Evolutionary conservation across 345 rosid species (phyloP).

Genomic region (Populus simonii): DNA sequence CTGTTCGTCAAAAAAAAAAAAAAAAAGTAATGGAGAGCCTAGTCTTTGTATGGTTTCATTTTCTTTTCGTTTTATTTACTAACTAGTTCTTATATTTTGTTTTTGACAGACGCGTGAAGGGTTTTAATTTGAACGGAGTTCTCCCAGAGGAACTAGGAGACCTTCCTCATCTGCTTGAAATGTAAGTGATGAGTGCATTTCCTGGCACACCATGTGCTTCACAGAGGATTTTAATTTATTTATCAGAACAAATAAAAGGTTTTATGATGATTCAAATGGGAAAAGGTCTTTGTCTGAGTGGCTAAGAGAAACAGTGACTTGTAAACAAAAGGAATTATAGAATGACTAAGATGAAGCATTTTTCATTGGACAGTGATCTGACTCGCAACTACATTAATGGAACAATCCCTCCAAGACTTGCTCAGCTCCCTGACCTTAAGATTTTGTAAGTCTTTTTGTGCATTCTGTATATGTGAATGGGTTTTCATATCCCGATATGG

Average conservation of each 20-base stretch:
- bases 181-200: constrained; percentile 40
- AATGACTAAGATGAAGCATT: background rate
- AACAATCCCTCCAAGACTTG: constrained; percentile 53
- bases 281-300: background rate
- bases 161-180: constrained; percentile 45
- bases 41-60: background rate
- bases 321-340: background rate
- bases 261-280: too few species aligned
- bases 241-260: too few species aligned
- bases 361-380: constrained; percentile 53
- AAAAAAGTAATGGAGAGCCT: too few species aligned
- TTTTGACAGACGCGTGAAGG: constrained; percentile 46
- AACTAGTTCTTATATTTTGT: too few species aligned
- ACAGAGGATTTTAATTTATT: background rate
- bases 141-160: constrained; percentile 63
- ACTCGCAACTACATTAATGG: constrained; percentile 66
- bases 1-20: too few species aligned
- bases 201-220: background rate
- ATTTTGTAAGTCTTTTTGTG: constrained; percentile 41
- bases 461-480: background rate
- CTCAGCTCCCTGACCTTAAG: constrained; percentile 42
- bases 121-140: constrained; percentile 51
- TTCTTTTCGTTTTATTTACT: background rate
- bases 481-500: background rate
- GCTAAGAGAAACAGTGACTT: background rate